Evolutionary conservation across 208 protist genomes (phyloP).

Genomic region (Trypanosoma scelopori): DNA sequence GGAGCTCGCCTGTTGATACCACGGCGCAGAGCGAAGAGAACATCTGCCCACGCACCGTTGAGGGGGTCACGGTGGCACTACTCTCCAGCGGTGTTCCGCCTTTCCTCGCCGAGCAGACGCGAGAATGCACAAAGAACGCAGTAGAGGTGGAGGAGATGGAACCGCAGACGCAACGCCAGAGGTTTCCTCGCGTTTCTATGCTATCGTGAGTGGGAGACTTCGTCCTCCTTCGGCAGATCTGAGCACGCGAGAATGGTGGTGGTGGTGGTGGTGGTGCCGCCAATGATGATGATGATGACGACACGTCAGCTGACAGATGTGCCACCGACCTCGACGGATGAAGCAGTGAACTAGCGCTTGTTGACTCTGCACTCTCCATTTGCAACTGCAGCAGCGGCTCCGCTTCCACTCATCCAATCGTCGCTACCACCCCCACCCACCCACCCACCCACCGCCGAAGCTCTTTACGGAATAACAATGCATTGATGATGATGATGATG

Average conservation of each 20-base stretch:
- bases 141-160: background rate
- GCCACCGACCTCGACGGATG: background rate
- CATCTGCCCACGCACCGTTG: slow-evolving; percentile 41
- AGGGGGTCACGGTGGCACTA: background rate
- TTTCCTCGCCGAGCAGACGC: background rate
- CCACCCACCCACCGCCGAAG: no score
- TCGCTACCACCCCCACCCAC: no score
- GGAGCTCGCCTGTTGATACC: slow-evolving; percentile 38
- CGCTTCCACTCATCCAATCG: no score
- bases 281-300: background rate
- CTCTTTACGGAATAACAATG: no score
- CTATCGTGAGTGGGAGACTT: background rate
- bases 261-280: background rate
- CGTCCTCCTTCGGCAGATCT: background rate
- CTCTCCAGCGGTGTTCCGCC: background rate
- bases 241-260: background rate
- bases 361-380: no score
- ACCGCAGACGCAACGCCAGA: slow-evolving; percentile 19
- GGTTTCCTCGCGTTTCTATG: background rate
- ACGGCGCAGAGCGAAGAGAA: slow-evolving; percentile 32
- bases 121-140: slow-evolving; percentile 12
- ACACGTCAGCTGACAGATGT: no score
- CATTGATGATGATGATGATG: no score
- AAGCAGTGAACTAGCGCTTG: background rate
- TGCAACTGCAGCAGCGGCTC: no score